Conservation (phyloP, 805 yeast species). For the Geotrichum ghanense region DNA sequence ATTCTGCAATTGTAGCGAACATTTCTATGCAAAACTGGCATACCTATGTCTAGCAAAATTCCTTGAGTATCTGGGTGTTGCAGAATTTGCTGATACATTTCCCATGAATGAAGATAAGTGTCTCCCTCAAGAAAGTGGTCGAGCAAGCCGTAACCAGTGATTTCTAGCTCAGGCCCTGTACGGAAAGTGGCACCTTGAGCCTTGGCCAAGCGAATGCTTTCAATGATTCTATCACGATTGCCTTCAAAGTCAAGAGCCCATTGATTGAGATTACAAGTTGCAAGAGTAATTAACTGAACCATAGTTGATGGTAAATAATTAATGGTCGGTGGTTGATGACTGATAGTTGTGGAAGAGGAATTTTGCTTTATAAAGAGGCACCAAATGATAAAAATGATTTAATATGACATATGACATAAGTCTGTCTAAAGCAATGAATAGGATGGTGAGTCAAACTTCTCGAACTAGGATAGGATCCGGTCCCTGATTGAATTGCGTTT, state of each 20-base stretch:
- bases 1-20: conserved; percentile 88
- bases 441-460: too few relatives aligned
- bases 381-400: too few relatives aligned
- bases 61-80: conserved; percentile 57
- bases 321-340: too few relatives aligned
- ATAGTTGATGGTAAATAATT: conserved; percentile 29
- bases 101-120: conserved; percentile 86
- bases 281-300: conserved; percentile 82
- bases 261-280: conserved; percentile 93
- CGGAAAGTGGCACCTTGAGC: conserved; percentile 63
- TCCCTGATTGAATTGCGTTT: too few relatives aligned
- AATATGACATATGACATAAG: too few relatives aligned
- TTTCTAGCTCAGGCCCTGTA: conserved; percentile 94
- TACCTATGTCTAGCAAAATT: conserved; percentile 80
- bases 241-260: conserved; percentile 99
- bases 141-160: conserved; percentile 63
- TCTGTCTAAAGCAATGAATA: too few relatives aligned
- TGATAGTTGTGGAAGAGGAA: too few relatives aligned
- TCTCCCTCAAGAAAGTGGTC: conserved; percentile 93
- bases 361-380: too few relatives aligned
- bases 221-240: conserved; percentile 79
- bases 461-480: too few relatives aligned
- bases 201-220: conserved; percentile 72
- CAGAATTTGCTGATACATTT: conserved; percentile 73
- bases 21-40: conserved; percentile 83